These are phyloP conservation scores for Calendula officinalis DNA, from an alignment of 129 eudicot genomes.

Conservation along the genomic window DNA sequence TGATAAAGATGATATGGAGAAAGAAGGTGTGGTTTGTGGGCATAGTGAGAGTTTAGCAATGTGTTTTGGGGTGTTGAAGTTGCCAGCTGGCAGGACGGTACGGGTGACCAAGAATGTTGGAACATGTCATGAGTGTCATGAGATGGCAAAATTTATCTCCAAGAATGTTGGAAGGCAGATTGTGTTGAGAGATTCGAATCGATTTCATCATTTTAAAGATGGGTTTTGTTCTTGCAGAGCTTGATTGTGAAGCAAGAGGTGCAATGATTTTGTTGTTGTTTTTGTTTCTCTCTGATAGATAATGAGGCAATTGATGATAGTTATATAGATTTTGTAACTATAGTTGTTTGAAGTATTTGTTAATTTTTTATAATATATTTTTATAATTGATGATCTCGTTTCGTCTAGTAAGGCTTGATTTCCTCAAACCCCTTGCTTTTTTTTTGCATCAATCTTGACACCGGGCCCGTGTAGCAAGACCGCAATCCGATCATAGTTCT, in stretches of 20 bases:
- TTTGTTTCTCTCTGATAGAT: not conserved
- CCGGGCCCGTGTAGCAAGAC: no score
- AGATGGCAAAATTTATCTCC: conserved; percentile 62
- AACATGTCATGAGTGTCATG: conserved; percentile 66
- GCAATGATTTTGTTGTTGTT: not conserved
- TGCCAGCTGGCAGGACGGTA: conserved; percentile 49
- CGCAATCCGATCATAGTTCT: no score
- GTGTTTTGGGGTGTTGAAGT: conserved; percentile 53
- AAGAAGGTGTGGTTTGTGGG: conserved; percentile 52
- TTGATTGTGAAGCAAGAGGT: conserved; percentile 36
- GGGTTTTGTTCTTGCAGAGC: conserved; percentile 76
- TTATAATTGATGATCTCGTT: not conserved
- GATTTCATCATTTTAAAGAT: conserved; percentile 73
- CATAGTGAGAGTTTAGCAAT: conserved; percentile 68
- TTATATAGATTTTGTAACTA: not conserved
- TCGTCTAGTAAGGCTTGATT: not conserved
- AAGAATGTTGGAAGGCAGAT: conserved; percentile 51
- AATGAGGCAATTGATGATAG: not conserved
- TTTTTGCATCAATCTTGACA: no score
- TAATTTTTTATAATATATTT: not conserved
- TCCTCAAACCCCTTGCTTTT: no score
- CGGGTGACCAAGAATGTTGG: conserved; percentile 58
- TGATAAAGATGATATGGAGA: conserved; percentile 44
- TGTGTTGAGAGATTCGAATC: conserved; percentile 55
- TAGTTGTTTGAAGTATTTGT: not conserved